Percentiles rank a stretch among this genome's conserved stretches.
phyloP scores from a whole-genome alignment of 83 land plant species.

The Larix sibirica region DNA sequence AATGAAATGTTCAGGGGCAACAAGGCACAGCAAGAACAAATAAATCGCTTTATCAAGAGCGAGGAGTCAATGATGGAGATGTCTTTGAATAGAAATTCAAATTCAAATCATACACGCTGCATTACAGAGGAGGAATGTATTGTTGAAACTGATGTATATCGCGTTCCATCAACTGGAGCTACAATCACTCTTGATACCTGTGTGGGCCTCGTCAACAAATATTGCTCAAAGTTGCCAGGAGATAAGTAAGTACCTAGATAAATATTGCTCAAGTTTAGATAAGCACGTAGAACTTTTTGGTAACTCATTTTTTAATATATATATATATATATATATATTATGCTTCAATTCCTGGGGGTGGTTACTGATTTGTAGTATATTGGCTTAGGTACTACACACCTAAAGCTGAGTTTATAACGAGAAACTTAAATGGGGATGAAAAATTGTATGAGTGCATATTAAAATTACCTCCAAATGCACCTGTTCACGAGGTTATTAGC shows the following conservation, averaged over 20 bases:
- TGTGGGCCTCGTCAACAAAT: slow-evolving; percentile 59
- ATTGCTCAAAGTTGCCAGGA: slow-evolving; percentile 78
- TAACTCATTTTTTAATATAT: too few species aligned
- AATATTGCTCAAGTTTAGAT: too few species aligned
- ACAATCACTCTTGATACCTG: slow-evolving; percentile 64
- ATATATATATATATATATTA: too few species aligned
- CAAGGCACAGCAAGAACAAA: slow-evolving; percentile 44
- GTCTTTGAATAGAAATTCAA: slow-evolving; percentile 27
- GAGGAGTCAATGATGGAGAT: slow-evolving; percentile 59
- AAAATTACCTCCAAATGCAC: slow-evolving; percentile 82
- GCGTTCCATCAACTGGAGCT: slow-evolving; percentile 69
- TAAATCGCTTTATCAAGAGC: slow-evolving; percentile 60
- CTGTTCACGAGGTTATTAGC: slow-evolving; percentile 65
- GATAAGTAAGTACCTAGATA: slow-evolving; percentile 52
- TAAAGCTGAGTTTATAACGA: slow-evolving; percentile 50
- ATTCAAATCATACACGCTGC: slow-evolving; percentile 20
- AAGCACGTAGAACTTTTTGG: too few species aligned
- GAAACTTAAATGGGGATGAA: too few species aligned
- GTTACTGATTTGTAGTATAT: neutral
- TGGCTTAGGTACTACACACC: slow-evolving; percentile 68
- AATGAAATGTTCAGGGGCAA: slow-evolving; percentile 56
- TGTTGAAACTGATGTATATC: slow-evolving; percentile 29
- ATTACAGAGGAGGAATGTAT: slow-evolving; percentile 3
- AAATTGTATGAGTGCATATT: slow-evolving; percentile 42
- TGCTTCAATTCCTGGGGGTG: too few species aligned